phyloP scores from a whole-genome alignment of 2,329 filamentous ascomycete genomes.

The Fusarium haematococcum region DNA sequence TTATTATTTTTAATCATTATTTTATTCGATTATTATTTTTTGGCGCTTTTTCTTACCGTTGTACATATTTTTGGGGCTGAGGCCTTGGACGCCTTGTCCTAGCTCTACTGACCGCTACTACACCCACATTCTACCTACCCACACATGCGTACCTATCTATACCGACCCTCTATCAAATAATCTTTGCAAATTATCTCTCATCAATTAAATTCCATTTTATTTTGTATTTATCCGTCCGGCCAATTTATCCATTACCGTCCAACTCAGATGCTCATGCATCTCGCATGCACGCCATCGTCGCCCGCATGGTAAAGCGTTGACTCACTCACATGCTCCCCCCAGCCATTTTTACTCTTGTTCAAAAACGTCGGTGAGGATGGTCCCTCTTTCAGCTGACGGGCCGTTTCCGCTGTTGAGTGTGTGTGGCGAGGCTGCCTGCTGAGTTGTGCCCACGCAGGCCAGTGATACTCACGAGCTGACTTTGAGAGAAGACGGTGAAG shows the following conservation, averaged over 20 bases:
- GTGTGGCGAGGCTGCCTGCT: slow-evolving; percentile 29
- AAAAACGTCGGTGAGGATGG: slow-evolving; percentile 31
- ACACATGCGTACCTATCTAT: background rate
- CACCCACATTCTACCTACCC: background rate
- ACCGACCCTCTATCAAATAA: background rate
- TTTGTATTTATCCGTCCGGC: background rate
- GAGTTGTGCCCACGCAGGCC: background rate
- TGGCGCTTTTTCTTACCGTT: background rate
- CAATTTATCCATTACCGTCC: background rate
- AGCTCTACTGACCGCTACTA: background rate
- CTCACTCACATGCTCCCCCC: slow-evolving; percentile 34
- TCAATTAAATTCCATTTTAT: background rate
- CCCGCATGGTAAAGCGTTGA: slow-evolving; percentile 15
- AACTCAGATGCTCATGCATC: background rate
- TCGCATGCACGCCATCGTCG: slow-evolving; percentile 28
- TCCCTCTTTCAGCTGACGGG: slow-evolving; percentile 13
- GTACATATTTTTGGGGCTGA: background rate
- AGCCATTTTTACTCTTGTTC: slow-evolving; percentile 10
- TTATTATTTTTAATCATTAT: slow-evolving; percentile 15
- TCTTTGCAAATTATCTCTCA: background rate
- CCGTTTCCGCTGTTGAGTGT: slow-evolving; percentile 24
- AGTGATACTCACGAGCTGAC: slow-evolving; percentile 15
- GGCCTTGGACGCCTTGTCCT: background rate
- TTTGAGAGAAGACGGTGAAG: slow-evolving; percentile 2
- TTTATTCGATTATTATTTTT: background rate